Evolutionary conservation across 2,329 filamentous ascomycete species (phyloP).

Genomic region (Paracorniculantispora psalliotae): DNA sequence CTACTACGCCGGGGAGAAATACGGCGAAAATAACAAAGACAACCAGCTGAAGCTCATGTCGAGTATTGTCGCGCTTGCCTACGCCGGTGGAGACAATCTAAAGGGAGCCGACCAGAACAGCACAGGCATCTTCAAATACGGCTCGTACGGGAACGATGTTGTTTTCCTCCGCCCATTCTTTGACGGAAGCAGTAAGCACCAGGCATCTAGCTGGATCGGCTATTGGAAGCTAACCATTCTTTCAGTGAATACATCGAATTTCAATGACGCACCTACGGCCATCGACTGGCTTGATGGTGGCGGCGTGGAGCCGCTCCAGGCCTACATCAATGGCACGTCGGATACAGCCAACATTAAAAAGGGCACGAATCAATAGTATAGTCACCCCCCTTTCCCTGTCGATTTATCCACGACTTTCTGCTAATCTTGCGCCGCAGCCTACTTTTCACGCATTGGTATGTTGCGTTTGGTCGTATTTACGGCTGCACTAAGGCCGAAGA

Average conservation of each 20-base stretch:
- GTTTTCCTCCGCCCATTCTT: slow-evolving; percentile 27
- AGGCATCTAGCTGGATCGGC: no score
- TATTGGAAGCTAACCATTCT: not conserved
- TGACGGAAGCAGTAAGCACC: slow-evolving; percentile 24
- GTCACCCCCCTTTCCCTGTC: not conserved
- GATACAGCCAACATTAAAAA: slow-evolving; percentile 18
- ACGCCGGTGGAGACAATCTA: slow-evolving; percentile 20
- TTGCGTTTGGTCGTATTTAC: slow-evolving; percentile 24
- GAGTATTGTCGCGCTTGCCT: slow-evolving; percentile 26
- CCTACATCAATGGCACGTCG: slow-evolving; percentile 22
- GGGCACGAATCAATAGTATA: slow-evolving; percentile 26
- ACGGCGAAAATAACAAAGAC: slow-evolving; percentile 21
- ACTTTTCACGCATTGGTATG: slow-evolving; percentile 27
- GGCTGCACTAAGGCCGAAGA: slow-evolving; percentile 21
- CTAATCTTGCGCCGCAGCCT: slow-evolving; percentile 8
- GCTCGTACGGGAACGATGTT: slow-evolving; percentile 17
- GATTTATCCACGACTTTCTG: not conserved
- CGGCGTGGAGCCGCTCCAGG: slow-evolving; percentile 20
- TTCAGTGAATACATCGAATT: slow-evolving; percentile 23
- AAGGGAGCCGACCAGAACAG: slow-evolving; percentile 9
- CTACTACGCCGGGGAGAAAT: slow-evolving; percentile 24
- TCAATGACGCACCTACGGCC: slow-evolving; percentile 22
- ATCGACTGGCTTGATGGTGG: slow-evolving; percentile 29
- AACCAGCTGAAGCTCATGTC: slow-evolving; percentile 26
- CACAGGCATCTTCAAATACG: slow-evolving; percentile 27